These are phyloP conservation scores for Lachnellula suecica DNA, from an alignment of 2,329 filamentous ascomycete species.

Conservation along the genomic window DNA sequence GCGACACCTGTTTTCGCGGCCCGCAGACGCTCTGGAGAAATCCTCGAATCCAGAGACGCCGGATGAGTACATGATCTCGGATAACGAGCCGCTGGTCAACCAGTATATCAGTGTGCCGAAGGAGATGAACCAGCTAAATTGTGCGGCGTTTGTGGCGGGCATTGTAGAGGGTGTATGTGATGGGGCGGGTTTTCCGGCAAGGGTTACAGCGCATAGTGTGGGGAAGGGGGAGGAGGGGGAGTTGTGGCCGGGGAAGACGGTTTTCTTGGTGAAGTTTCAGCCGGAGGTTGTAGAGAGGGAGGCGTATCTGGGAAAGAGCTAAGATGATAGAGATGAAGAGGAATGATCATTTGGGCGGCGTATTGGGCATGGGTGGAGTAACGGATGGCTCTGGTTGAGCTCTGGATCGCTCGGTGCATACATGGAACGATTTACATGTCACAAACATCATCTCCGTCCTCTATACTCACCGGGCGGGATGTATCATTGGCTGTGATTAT, in stretches of 20 bases:
- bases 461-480: no score
- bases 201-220: constrained; percentile 85
- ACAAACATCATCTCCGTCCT: no score
- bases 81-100: constrained; percentile 96
- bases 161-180: constrained; percentile 96
- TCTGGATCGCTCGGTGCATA: neutral
- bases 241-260: constrained; percentile 95
- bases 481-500: no score
- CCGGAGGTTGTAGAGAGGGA: constrained; percentile 91
- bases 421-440: neutral
- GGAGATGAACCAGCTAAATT: constrained; percentile 96
- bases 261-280: constrained; percentile 92
- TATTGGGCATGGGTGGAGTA: constrained; percentile 27
- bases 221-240: constrained; percentile 60
- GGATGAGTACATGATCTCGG: constrained; percentile 98
- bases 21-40: constrained; percentile 91
- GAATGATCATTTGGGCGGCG: constrained; percentile 10
- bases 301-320: constrained; percentile 67
- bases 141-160: constrained; percentile 91
- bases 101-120: constrained; percentile 89
- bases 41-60: constrained; percentile 77
- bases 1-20: constrained; percentile 86
- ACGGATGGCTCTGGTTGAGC: constrained; percentile 6
- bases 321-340: constrained; percentile 4
- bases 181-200: constrained; percentile 83